Percentiles rank a stretch among this genome's conserved stretches.
Conservation (phyloP, 805 yeast species). For the Pichia exigua region DNA sequence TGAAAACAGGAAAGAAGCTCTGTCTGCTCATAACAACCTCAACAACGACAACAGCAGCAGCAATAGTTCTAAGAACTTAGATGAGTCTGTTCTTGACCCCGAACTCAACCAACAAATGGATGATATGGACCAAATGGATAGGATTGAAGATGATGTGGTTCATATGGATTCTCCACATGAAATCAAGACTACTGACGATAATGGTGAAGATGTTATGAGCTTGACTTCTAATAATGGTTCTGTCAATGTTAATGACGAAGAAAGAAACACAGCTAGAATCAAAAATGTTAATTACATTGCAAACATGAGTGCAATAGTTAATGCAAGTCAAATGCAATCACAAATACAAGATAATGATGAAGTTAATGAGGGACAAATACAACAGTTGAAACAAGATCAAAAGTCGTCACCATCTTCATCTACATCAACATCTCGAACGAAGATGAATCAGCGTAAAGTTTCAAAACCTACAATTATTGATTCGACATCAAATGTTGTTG, state of each 20-base stretch:
- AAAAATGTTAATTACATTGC: conserved; percentile 1
- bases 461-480: not conserved
- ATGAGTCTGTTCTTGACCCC: conserved; percentile 5
- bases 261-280: not conserved
- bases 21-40: not conserved
- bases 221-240: not conserved
- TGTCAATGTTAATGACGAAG: not conserved
- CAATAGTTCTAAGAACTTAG: not conserved
- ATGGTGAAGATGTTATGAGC: not conserved
- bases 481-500: not conserved
- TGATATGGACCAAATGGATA: not conserved
- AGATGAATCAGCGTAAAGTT: not conserved
- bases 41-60: not conserved
- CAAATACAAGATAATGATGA: not conserved
- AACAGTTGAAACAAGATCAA: not conserved
- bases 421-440: not conserved
- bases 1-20: conserved; percentile 6
- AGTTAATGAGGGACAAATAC: not conserved
- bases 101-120: conserved; percentile 6
- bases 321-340: not conserved
- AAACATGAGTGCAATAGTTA: not conserved
- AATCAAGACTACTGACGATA: not conserved
- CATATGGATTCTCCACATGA: not conserved
- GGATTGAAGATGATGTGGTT: not conserved
- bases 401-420: not conserved